phyloP scores from a whole-genome alignment of 306 rosid species.

The Cyamopsis tetragonoloba region DNA sequence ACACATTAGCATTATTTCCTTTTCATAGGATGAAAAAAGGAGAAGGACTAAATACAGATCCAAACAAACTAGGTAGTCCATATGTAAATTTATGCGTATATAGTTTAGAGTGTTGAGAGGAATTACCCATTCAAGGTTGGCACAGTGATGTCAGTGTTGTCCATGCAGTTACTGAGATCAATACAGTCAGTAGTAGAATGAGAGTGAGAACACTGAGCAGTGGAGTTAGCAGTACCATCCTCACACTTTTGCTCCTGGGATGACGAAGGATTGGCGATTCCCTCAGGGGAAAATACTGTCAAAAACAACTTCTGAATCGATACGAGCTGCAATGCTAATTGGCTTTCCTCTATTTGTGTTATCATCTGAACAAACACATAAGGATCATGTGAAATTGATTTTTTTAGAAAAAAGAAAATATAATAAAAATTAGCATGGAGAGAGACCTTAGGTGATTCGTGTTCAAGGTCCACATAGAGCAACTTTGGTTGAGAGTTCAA shows the following conservation, averaged over 20 bases:
- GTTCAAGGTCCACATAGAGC: conserved; percentile 71
- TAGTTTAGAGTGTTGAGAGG: not conserved
- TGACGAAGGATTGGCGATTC: conserved; percentile 19
- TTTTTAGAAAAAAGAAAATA: not conserved
- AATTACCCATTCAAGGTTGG: conserved; percentile 88
- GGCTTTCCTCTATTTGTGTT: conserved; percentile 44
- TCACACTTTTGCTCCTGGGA: conserved; percentile 11
- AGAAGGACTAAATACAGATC: too few relatives aligned
- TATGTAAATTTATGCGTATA: too few relatives aligned
- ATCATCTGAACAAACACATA: conserved; percentile 52
- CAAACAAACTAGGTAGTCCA: too few relatives aligned
- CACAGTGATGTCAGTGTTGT: conserved; percentile 58
- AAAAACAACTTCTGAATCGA: conserved; percentile 72
- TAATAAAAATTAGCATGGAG: not conserved
- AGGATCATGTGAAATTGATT: not conserved
- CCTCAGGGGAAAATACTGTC: conserved; percentile 37
- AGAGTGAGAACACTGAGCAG: conserved; percentile 25
- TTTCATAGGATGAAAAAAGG: too few relatives aligned
- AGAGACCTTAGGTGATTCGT: conserved; percentile 69
- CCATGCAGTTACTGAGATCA: conserved; percentile 76
- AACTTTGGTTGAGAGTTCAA: conserved; percentile 46
- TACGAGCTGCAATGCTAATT: conserved; percentile 51
- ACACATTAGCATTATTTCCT: too few relatives aligned
- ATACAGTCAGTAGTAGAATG: conserved; percentile 45
- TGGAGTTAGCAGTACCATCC: conserved; percentile 22